phyloP scores from a whole-genome alignment of 192 early-diverging fungal genomes.

The Phlyctochytrium arcticum region DNA sequence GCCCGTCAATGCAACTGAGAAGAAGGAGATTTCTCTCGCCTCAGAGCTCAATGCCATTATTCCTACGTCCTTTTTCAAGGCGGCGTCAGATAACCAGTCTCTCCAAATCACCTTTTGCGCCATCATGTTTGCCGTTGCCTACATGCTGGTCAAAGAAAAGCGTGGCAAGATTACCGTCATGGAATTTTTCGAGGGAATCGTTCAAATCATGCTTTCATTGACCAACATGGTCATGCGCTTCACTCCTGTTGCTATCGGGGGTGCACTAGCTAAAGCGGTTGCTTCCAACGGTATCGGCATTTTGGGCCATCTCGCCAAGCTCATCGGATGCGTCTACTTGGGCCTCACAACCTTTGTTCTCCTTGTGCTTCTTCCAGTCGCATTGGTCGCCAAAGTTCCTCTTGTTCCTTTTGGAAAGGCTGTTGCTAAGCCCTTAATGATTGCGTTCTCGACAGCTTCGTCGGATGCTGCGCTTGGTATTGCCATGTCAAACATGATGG shows the following conservation, averaged over 20 bases:
- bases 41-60: conserved; percentile 55
- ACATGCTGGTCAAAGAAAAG: conserved; percentile 28
- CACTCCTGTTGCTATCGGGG: conserved; percentile 49
- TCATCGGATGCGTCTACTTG: conserved; percentile 61
- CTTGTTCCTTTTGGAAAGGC: conserved; percentile 48
- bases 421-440: conserved; percentile 58
- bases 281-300: conserved; percentile 52
- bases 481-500: conserved; percentile 67
- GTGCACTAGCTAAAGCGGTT: conserved; percentile 55
- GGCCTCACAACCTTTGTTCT: conserved; percentile 58
- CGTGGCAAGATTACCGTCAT: conserved; percentile 42
- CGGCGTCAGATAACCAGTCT: conserved; percentile 36
- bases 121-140: conserved; percentile 54
- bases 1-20: conserved; percentile 6
- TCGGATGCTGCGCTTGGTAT: conserved; percentile 67
- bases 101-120: conserved; percentile 64
- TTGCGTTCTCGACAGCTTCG: conserved; percentile 72
- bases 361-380: conserved; percentile 53
- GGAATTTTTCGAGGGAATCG: conserved; percentile 49
- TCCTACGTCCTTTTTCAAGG: conserved; percentile 55
- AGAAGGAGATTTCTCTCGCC: conserved; percentile 44
- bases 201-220: conserved; percentile 56
- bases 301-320: conserved; percentile 56
- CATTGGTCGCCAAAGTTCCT: conserved; percentile 51
- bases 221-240: conserved; percentile 22